Evolutionary conservation across 306 rosid species (phyloP), one percentile per base, ranked within the genome.

Genomic region (Inga laurina): DNA sequence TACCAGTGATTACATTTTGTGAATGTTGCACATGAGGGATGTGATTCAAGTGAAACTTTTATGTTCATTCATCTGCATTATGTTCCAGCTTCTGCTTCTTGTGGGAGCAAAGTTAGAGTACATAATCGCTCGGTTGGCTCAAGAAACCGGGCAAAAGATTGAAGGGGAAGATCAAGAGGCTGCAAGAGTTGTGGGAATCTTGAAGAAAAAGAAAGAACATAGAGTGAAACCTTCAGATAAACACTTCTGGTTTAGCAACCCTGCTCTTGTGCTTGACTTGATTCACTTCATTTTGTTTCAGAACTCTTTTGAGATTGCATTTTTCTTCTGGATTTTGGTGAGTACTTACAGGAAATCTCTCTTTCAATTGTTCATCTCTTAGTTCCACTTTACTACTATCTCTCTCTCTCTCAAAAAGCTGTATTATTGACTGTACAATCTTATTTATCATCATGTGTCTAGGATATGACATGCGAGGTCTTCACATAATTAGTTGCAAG

Each of bases 271-370:
- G 79, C 97, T 92, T 11, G 5, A 82, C 79, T 86, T 95, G 73
- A 91, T 95, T 85, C 98, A 95, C 88, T 93, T 96, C 93, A 96
- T 93, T 89, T 85, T 96, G 90, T 93, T 96, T 76, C 99, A 96
- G 72, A 96, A 96, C 69, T 85, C 99, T 52, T 96, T 93, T 62
- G 99, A 96, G 93, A 90, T 96, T 18, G 99, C 98, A 16, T 93
- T 96, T 86, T 93, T 93, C 92, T 93, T 93, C 80, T 93, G 98
- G 99, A 92, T 96, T 80, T 93, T 76, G 98, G 98, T 96, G 84
- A 81, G 85, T 76, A 10, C 13, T 54, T n/a, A 24, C 65, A 70
- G 44, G 37, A 13, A 69, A 10, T 71, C 54, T 71, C 75, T n/a
- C 27, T 71, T 22, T n/a, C 73, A 34, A 32, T 32, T 56, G 27